A percentile compares a stretch with the other conserved stretches of the same genome.
Conservation (phyloP, 2,329 filamentous ascomycete species). For the Scortechinia acanthostroma region DNA sequence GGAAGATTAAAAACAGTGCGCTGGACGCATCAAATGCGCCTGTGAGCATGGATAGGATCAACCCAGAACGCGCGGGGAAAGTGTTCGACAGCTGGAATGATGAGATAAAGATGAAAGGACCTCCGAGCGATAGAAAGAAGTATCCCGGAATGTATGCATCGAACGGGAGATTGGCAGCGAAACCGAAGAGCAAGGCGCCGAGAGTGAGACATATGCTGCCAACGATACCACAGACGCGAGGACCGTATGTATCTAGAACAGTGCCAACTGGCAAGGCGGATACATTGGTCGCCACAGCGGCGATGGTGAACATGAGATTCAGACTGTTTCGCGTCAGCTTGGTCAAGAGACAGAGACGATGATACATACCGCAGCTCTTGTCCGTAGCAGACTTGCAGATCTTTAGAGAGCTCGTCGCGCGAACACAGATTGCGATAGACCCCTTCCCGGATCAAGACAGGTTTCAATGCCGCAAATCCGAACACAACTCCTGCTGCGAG, state of each 20-base stretch:
- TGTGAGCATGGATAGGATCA: constrained; percentile 74
- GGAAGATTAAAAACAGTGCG: constrained; percentile 70
- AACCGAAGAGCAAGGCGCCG: constrained; percentile 70
- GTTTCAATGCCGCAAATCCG: constrained; percentile 79
- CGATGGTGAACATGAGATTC: constrained; percentile 88
- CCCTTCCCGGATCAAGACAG: constrained; percentile 66
- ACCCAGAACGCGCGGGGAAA: constrained; percentile 68
- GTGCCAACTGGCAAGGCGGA: constrained; percentile 79
- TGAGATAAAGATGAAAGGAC: constrained; percentile 75
- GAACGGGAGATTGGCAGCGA: constrained; percentile 54
- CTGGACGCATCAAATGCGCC: constrained; percentile 80
- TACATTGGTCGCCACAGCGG: constrained; percentile 81
- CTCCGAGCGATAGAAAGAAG: constrained; percentile 69
- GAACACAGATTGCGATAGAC: constrained; percentile 64
- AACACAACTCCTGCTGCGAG: constrained; percentile 76
- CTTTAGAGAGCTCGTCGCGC: constrained; percentile 35
- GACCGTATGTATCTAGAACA: constrained; percentile 76
- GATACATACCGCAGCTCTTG: constrained; percentile 34
- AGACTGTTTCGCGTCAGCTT: constrained; percentile 55
- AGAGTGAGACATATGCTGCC: constrained; percentile 61
- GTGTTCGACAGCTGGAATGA: constrained; percentile 81
- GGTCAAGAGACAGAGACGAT: constrained; percentile 16
- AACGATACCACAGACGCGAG: constrained; percentile 66
- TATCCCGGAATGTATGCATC: constrained; percentile 73
- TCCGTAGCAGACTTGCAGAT: constrained; percentile 42